A percentile compares a stretch with the other conserved stretches of the same genome.
Conservation (phyloP, 768 basidiomycete genomes). For the Gymnopilus junonius region DNA sequence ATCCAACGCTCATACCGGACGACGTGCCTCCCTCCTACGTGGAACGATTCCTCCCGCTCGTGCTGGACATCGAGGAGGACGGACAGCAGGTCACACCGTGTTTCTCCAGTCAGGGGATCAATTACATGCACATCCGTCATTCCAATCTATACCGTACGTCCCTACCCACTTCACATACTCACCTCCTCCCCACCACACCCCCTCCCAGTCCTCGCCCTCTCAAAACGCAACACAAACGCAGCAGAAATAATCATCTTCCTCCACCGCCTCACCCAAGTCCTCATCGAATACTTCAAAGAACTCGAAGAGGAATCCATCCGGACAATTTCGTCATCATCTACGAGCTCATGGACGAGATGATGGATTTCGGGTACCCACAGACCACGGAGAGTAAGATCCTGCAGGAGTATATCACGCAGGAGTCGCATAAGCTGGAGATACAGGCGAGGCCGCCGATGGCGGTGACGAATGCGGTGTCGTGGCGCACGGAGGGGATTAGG, state of each 20-base stretch:
- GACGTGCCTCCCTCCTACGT: constrained; percentile 90
- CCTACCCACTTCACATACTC: too few relatives aligned
- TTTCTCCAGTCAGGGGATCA: constrained; percentile 93
- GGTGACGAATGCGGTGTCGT: constrained; percentile 97
- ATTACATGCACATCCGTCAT: constrained; percentile 98
- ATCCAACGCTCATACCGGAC: constrained; percentile 98
- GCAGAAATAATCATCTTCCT: constrained; percentile 97
- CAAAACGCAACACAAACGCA: constrained; percentile 94
- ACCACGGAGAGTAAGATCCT: constrained; percentile 99
- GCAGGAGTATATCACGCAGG: constrained; percentile 99
- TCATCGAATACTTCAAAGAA: constrained; percentile 99
- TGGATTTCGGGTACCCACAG: constrained; percentile 99
- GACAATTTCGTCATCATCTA: constrained; percentile 99
- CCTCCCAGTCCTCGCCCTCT: constrained; percentile 92
- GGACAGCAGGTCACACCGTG: constrained; percentile 96
- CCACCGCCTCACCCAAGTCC: constrained; percentile 89
- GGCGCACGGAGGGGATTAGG: constrained; percentile 96
- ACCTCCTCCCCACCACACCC: too few relatives aligned
- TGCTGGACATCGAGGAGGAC: constrained; percentile 97
- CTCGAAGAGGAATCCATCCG: constrained; percentile 98
- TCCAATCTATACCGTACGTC: constrained; percentile 93
- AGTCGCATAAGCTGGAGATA: constrained; percentile 95
- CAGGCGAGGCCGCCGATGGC: constrained; percentile 94
- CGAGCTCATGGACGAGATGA: constrained; percentile 99
- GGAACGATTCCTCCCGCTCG: constrained; percentile 90